Base-by-base conservation (phyloP, 2,329 filamentous ascomycete species). In the Microdochium bolleyi region DNA sequence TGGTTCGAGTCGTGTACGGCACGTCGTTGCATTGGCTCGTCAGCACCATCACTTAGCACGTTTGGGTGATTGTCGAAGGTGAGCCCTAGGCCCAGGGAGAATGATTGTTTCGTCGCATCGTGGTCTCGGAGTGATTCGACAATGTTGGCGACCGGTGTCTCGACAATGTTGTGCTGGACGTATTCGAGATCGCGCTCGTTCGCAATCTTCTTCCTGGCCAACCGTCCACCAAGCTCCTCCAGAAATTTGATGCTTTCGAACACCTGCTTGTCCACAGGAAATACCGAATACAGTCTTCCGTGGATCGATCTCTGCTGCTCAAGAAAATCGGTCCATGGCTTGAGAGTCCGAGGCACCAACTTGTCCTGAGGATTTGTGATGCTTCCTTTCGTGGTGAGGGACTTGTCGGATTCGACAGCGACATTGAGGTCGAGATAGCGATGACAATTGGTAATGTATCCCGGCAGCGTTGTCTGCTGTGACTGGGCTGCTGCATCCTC, bases 11-110 rank as follows among this genome's bases (percentile, higher is more conserved):
- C n/a, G 46, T 13, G 46, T 7, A 8, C 46, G 7, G n/a, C n/a
- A 49, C 46, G 7, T 24, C 41, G 14, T 24, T 14, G 9, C 14
- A 24, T 46, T 19, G 41, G 41, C 41, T 46, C 41, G 41, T 49
- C n/a, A 49, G 46, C n/a, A n/a, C 22, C 46, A n/a, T 49, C 46
- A 27, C 46, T 49, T 49, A 49, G 25, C 22, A n/a, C 46, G 46
- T 49, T 49, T 49, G 46, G n/a, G 25, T 49, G 46, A n/a, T 49
- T 49, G 22, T 49, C n/a, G 16, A 49, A 49, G 10, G 25, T 27
- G 46, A 49, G 22, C 7, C 46, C 46, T 13, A 7, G 10, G 22
- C 46, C 46, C 8, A n/a, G 22, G 16, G 22, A 14, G 25, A 49
- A 49, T 27, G 22, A 24, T 24, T 24, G 22, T 49, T 38, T 38